A percentile compares a stretch with the other conserved stretches of the same genome.
phyloP scores from a whole-genome alignment of 768 basidiomycete genomes.

The Hebeloma cylindrosporum region DNA sequence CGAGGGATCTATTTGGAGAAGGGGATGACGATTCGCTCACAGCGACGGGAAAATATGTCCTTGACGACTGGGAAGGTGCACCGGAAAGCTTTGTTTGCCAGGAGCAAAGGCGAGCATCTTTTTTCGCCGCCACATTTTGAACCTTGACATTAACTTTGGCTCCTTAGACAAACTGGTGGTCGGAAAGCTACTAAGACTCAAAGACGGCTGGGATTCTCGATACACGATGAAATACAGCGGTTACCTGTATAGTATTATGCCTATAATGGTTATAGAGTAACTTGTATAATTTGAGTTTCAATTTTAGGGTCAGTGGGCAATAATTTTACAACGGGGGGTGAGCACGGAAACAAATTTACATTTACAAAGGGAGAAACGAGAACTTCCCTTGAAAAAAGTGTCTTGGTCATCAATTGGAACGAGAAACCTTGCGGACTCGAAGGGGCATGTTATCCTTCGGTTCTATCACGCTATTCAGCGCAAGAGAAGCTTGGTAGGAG shows the following conservation, averaged over 20 bases:
- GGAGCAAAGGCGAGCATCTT: conserved; percentile 69
- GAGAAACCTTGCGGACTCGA: conserved; percentile 25
- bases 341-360: too few species aligned
- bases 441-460: conserved; percentile 39
- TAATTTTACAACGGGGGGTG: too few species aligned
- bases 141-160: conserved; percentile 3
- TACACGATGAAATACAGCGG: conserved; percentile 64
- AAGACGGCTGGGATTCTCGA: conserved; percentile 77
- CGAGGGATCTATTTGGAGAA: conserved; percentile 89
- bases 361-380: not conserved
- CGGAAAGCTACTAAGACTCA: conserved; percentile 88
- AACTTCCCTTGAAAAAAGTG: not conserved
- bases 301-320: not conserved
- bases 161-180: conserved; percentile 77
- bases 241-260: conserved; percentile 19
- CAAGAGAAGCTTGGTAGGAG: not conserved
- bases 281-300: conserved; percentile 14
- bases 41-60: conserved; percentile 67
- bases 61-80: conserved; percentile 95
- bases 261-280: conserved; percentile 7
- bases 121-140: conserved; percentile 3
- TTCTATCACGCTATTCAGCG: conserved; percentile 19
- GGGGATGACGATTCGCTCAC: conserved; percentile 58
- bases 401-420: not conserved
- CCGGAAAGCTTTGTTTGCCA: conserved; percentile 99